phyloP scores from a whole-genome alignment of 2,329 filamentous ascomycete species.

The Exophiala sideris region DNA sequence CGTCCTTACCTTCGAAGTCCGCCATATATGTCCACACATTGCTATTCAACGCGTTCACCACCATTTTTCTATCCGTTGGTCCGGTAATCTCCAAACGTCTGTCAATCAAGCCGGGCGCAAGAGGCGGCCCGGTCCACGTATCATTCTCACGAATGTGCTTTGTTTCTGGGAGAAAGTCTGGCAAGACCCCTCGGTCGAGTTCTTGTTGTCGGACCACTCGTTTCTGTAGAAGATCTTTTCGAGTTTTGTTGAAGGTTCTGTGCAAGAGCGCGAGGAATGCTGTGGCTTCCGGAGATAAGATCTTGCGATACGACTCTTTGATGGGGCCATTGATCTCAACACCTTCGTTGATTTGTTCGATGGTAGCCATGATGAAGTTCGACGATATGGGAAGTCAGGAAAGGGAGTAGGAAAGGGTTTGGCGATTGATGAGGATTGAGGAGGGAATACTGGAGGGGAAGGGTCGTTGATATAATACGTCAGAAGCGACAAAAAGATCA shows the following conservation, averaged over 20 bases:
- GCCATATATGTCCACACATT: constrained; percentile 99
- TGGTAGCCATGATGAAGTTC: constrained; percentile 57
- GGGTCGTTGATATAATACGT: constrained; percentile 22
- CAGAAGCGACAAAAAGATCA: constrained; percentile 1
- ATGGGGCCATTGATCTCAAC: constrained; percentile 80
- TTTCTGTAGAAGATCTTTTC: constrained; percentile 84
- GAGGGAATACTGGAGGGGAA: constrained; percentile 6
- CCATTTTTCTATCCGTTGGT: constrained; percentile 97
- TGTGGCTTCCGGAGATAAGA: constrained; percentile 83
- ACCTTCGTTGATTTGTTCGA: constrained; percentile 77
- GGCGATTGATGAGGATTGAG: not conserved
- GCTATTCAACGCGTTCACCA: constrained; percentile 93
- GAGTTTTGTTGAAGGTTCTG: constrained; percentile 85
- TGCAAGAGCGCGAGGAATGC: constrained; percentile 93
- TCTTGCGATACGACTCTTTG: constrained; percentile 77
- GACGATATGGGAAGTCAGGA: not conserved
- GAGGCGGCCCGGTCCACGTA: constrained; percentile 87
- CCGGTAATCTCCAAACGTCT: constrained; percentile 95
- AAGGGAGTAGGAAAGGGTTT: not conserved
- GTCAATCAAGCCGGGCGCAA: constrained; percentile 88
- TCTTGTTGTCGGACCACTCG: constrained; percentile 84
- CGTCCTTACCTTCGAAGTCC: constrained; percentile 81
- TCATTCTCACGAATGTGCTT: constrained; percentile 91
- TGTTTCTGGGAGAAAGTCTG: constrained; percentile 94
- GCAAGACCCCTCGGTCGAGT: constrained; percentile 82